A percentile compares a stretch with the other conserved stretches of the same genome.
These are phyloP conservation scores for Rhodotorula graminis DNA, from an alignment of 768 basidiomycete genomes.

Conservation along the genomic window DNA sequence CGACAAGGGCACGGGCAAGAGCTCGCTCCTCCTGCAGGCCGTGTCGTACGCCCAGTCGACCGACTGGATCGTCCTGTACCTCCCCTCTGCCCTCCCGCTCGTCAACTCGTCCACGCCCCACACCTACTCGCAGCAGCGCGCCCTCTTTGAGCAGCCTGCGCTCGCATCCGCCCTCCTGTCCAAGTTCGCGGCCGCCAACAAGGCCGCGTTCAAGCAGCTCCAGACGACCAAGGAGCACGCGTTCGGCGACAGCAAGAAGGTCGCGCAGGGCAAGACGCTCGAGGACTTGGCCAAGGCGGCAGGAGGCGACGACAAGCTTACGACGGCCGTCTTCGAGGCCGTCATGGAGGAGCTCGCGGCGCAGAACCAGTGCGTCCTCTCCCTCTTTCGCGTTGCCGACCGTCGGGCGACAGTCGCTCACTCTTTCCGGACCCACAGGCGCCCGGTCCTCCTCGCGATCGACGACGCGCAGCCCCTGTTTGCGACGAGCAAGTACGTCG, in stretches of 20 bases:
- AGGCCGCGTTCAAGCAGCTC: conserved; percentile 25
- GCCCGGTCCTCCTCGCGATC: conserved; percentile 31
- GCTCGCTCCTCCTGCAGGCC: conserved; percentile 29
- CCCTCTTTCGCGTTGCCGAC: neutral
- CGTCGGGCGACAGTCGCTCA: no score
- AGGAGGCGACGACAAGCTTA: conserved; percentile 21
- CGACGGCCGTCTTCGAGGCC: conserved; percentile 30
- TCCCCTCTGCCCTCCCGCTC: conserved; percentile 32
- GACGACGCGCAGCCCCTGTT: conserved; percentile 35
- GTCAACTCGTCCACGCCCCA: conserved; percentile 37
- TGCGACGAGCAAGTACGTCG: conserved; percentile 18
- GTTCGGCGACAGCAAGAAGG: conserved; percentile 26
- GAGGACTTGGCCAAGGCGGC: conserved; percentile 26
- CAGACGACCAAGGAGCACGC: conserved; percentile 24
- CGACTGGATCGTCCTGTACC: conserved; percentile 33
- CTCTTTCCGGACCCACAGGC: neutral
- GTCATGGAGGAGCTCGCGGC: conserved; percentile 31
- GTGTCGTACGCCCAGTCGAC: conserved; percentile 31
- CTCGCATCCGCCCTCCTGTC: conserved; percentile 23
- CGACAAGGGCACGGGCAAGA: conserved; percentile 27
- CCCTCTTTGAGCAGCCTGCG: conserved; percentile 35
- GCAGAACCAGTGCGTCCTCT: conserved; percentile 13
- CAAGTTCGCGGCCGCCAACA: conserved; percentile 28
- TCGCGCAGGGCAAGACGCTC: conserved; percentile 22
- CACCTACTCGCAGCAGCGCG: conserved; percentile 24